Percentiles rank a stretch among this genome's conserved stretches.
Conservation (phyloP, 31 red algal genomes). For the Bonnemaisonia californica region DNA sequence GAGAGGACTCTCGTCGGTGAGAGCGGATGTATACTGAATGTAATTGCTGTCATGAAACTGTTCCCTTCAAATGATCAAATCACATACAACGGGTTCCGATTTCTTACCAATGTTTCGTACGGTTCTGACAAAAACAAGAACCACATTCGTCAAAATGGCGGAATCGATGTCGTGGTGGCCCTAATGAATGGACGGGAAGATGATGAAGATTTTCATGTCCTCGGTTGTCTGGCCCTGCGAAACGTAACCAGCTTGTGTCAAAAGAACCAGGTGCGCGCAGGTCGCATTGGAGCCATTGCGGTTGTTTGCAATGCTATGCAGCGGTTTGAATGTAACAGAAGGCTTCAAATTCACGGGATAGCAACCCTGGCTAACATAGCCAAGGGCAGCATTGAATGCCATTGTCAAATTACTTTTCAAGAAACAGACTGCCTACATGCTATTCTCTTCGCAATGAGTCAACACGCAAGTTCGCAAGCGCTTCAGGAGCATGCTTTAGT, state of each 20-base stretch:
- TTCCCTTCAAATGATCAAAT: conserved; percentile 7
- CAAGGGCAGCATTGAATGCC: neutral
- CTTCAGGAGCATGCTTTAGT: neutral
- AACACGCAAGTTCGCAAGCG: neutral
- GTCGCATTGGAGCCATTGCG: neutral
- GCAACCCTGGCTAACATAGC: conserved; percentile 18
- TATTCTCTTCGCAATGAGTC: neutral
- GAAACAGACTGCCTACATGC: neutral
- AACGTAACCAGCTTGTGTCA: neutral
- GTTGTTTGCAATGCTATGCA: neutral
- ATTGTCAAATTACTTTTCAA: neutral
- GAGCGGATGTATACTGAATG: conserved; percentile 23
- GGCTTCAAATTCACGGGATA: conserved; percentile 17
- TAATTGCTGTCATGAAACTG: neutral
- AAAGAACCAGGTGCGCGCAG: neutral
- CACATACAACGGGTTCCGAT: neutral
- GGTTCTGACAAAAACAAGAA: conserved; percentile 19
- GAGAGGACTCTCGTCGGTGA: conserved; percentile 13
- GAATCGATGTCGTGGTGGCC: conserved; percentile 12
- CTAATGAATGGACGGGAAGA: neutral
- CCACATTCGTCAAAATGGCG: neutral
- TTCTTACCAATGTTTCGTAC: conserved; percentile 9
- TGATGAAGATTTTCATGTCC: conserved; percentile 20
- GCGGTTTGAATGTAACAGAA: conserved; percentile 17
- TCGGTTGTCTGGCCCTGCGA: neutral